Evolutionary conservation across 208 protist species (phyloP), one percentile per base, ranked within the genome.

Genomic region (Strigomonas culicis): DNA sequence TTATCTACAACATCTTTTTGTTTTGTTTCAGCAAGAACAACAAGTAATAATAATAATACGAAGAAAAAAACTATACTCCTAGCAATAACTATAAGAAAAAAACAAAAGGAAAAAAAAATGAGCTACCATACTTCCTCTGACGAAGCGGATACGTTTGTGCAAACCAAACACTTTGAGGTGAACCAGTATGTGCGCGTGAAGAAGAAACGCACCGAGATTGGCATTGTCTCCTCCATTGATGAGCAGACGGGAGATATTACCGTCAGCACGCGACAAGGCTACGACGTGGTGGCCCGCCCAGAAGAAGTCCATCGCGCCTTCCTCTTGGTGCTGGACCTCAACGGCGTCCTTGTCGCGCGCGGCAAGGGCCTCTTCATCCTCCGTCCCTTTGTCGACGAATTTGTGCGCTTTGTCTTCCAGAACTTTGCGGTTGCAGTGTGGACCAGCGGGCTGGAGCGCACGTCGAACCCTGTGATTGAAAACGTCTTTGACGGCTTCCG

Each of bases 381-480:
- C 6, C 88, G 91, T 19, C 91, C 91, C 0, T 68, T 91, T 50
- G 81, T 91, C 17, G 28, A 68, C 21, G 80, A 92, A 53, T 94
- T 97, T 53, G 60, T 97, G 24, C 77, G 79, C 43, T 94, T 91
- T 68, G 85, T 88, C 32, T 92, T 97, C 55, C 74, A 80, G 25
- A 88, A 94, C 63, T 97, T 97, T 68, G 88, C 82, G 3, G 91
- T 97, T 11, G 88, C 82, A 25, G 88, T 97, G 59, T 97, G 91
- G 91, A 97, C 91, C 2, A 94, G 88, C 53, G 88, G 88, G 1
- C 68, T 94, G 62, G 82, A 94, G 72, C 77, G 88, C n/a, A 88
- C 88, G 15, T 90, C 79, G 19, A 77, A 81, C 52, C 88, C 83
- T 11, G 87, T 97, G 63, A 92, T 97, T 39, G 84, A 93, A 2